Conservation (phyloP, 2,329 filamentous ascomycete genomes). For the Beauveria bassiana region DNA sequence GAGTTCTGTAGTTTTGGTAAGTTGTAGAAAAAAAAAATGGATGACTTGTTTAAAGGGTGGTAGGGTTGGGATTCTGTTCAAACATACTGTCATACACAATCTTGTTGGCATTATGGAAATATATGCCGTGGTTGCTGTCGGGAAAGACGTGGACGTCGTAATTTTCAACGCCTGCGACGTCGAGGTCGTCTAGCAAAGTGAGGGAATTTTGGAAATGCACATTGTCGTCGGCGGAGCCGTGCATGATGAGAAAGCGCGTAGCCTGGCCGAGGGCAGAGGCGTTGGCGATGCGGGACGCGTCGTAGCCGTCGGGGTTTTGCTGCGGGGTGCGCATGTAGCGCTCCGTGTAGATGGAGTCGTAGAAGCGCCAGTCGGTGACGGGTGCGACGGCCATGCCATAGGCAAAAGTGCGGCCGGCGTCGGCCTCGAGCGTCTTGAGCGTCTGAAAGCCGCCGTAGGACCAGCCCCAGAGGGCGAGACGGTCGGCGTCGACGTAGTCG, state of each 20-base stretch:
- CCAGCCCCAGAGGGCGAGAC: constrained; percentile 97
- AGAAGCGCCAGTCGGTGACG: constrained; percentile 97
- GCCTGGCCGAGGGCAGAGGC: constrained; percentile 64
- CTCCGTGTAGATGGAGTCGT: constrained; percentile 91
- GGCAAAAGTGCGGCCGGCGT: constrained; percentile 81
- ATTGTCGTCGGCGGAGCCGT: constrained; percentile 94
- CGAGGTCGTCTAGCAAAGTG: constrained; percentile 76
- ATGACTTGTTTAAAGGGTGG: no score
- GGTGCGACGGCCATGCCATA: constrained; percentile 98
- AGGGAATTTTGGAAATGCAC: constrained; percentile 95
- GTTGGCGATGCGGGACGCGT: constrained; percentile 65
- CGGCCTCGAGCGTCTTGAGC: constrained; percentile 86
- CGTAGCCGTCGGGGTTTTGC: constrained; percentile 71
- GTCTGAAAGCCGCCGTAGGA: constrained; percentile 94
- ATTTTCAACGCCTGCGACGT: constrained; percentile 75
- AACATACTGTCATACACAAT: constrained; percentile 92
- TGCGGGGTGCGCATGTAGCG: constrained; percentile 96
- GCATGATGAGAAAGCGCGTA: constrained; percentile 89
- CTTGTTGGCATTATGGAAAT: constrained; percentile 84
- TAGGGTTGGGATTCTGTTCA: neutral
- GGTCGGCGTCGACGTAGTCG: constrained; percentile 71
- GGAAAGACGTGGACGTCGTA: constrained; percentile 97
- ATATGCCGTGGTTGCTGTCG: constrained; percentile 91
- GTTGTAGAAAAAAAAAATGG: no score
- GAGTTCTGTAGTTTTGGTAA: constrained; percentile 46